A percentile compares a stretch with the other conserved stretches of the same genome.
Conservation (phyloP, 2,329 filamentous ascomycete species). For the Xylariaceae sp. region DNA sequence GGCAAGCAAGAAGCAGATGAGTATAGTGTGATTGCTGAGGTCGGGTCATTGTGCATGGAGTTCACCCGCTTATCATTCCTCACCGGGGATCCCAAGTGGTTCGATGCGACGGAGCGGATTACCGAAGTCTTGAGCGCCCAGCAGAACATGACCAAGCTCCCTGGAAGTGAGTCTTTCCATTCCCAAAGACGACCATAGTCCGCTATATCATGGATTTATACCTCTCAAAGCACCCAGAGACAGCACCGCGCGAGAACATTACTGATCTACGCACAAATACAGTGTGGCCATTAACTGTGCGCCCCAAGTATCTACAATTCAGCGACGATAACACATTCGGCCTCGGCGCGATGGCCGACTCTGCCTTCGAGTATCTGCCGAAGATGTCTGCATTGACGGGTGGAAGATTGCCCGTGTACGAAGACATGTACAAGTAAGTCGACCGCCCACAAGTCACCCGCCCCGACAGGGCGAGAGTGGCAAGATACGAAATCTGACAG, state of each 20-base stretch:
- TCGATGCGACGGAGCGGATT: slow-evolving; percentile 23
- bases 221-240: neutral
- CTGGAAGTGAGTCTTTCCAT: slow-evolving; percentile 25
- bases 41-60: slow-evolving; percentile 25
- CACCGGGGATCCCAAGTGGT: slow-evolving; percentile 25
- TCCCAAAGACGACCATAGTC: too few relatives aligned
- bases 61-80: slow-evolving; percentile 25
- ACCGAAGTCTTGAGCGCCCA: slow-evolving; percentile 17
- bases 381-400: slow-evolving; percentile 49
- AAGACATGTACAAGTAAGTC: slow-evolving; percentile 47
- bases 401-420: slow-evolving; percentile 50
- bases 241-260: neutral
- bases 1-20: slow-evolving; percentile 13
- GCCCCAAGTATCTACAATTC: slow-evolving; percentile 44
- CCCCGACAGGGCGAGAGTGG: neutral
- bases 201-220: too few relatives aligned
- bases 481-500: too few relatives aligned
- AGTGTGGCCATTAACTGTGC: slow-evolving; percentile 62
- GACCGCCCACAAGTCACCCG: too few relatives aligned
- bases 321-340: slow-evolving; percentile 23
- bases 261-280: neutral
- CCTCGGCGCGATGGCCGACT: slow-evolving; percentile 30
- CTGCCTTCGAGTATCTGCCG: slow-evolving; percentile 42
- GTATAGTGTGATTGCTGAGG: slow-evolving; percentile 20
- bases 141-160: slow-evolving; percentile 27